Evolutionary conservation across 2,329 filamentous ascomycete species (phyloP).

Genomic region (Microcyclosporella mali): DNA sequence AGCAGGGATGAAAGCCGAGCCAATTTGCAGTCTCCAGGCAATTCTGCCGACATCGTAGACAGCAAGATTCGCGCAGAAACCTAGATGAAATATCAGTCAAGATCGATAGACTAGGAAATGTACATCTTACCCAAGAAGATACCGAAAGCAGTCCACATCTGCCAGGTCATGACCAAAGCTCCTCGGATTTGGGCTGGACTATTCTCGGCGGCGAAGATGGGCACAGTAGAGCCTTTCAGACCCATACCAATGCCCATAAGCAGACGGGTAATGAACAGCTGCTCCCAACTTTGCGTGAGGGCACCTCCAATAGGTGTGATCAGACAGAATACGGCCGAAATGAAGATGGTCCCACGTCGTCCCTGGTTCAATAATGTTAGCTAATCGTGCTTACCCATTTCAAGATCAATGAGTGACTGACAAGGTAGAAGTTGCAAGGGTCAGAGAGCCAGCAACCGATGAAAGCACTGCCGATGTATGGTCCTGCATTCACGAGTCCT

Average conservation of each 20-base stretch:
- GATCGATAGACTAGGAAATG: too few species aligned
- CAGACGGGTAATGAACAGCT: slow-evolving; percentile 36
- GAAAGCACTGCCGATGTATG: slow-evolving; percentile 43
- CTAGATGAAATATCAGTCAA: too few species aligned
- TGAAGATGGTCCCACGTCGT: slow-evolving; percentile 35
- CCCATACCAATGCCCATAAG: slow-evolving; percentile 41
- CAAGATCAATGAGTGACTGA: neutral
- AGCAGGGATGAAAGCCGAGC: slow-evolving; percentile 44
- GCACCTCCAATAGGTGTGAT: slow-evolving; percentile 64
- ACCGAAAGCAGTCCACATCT: slow-evolving; percentile 45
- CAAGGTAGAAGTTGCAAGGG: slow-evolving; percentile 33
- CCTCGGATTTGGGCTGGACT: slow-evolving; percentile 51
- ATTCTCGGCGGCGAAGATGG: slow-evolving; percentile 51
- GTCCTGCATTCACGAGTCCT: slow-evolving; percentile 59
- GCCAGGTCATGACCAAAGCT: slow-evolving; percentile 52
- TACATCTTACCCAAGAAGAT: slow-evolving; percentile 33
- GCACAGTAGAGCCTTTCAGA: slow-evolving; percentile 40
- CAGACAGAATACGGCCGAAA: slow-evolving; percentile 51
- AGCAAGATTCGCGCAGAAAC: slow-evolving; percentile 38
- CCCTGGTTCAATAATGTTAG: slow-evolving; percentile 8
- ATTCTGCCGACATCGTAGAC: slow-evolving; percentile 35
- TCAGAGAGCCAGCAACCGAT: slow-evolving; percentile 35
- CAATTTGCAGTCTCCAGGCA: slow-evolving; percentile 43
- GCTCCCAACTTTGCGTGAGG: slow-evolving; percentile 49
- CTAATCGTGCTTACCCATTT: neutral